Percentiles rank a stretch among this genome's conserved stretches.
Conservation (phyloP, 164 flowering plant genomes). For the Nymphaea colorata region DNA sequence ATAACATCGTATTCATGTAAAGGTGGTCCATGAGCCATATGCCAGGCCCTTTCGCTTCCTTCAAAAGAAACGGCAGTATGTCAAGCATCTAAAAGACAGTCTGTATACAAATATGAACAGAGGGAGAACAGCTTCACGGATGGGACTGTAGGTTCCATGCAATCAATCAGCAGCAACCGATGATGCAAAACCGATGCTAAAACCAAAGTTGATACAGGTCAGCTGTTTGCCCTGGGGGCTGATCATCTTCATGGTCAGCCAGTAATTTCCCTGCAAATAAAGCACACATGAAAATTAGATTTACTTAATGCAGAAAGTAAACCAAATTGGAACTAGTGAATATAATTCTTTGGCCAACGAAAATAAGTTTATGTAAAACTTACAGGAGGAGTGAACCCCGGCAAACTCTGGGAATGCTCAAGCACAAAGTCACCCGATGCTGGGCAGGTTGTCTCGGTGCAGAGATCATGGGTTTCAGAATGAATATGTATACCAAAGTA, state of each 20-base stretch:
- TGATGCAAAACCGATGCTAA: neutral
- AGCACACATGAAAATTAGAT: neutral
- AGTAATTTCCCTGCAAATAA: neutral
- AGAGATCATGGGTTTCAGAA: conserved; percentile 54
- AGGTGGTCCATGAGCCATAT: too few relatives aligned
- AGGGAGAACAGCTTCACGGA: neutral
- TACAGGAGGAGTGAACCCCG: conserved; percentile 72
- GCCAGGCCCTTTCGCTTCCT: too few relatives aligned
- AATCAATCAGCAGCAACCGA: conserved; percentile 1
- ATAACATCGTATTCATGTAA: too few relatives aligned
- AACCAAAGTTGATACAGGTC: conserved; percentile 2
- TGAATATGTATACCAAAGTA: conserved; percentile 48
- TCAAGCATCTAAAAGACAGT: too few relatives aligned
- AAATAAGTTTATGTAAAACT: conserved; percentile 11
- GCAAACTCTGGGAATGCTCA: conserved; percentile 60
- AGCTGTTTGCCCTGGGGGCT: neutral
- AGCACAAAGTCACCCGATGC: conserved; percentile 58
- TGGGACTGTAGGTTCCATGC: neutral
- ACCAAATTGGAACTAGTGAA: too few relatives aligned
- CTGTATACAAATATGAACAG: neutral
- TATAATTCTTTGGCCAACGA: too few relatives aligned
- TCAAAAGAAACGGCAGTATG: too few relatives aligned
- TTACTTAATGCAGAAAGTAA: too few relatives aligned
- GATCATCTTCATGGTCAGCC: neutral
- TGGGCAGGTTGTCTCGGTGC: conserved; percentile 76